Percentiles rank a stretch among this genome's conserved stretches.
Evolutionary conservation across 2,329 filamentous ascomycete genomes (phyloP).

Genomic region (Trichoderma atroviride): DNA sequence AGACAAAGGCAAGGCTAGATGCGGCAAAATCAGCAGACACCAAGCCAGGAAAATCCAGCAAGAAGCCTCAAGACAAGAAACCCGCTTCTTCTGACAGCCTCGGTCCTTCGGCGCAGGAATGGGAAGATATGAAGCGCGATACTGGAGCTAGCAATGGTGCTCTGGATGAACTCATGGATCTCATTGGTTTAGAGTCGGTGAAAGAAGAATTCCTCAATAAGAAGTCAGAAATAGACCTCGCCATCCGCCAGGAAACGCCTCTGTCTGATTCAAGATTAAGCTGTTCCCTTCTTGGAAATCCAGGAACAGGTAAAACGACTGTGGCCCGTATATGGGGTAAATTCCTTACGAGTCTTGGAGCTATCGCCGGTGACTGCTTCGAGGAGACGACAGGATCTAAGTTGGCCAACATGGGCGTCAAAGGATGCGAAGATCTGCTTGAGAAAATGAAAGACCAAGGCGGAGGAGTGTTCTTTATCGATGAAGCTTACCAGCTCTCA

Average conservation of each 20-base stretch:
- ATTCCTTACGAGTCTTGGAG: conserved; percentile 64
- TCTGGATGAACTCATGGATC: conserved; percentile 66
- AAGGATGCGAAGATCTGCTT: conserved; percentile 56
- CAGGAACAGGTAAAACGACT: conserved; percentile 80
- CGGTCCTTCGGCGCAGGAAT: conserved; percentile 53
- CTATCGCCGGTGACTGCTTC: conserved; percentile 62
- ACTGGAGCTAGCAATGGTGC: conserved; percentile 55
- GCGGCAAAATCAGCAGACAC: conserved; percentile 18
- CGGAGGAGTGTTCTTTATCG: conserved; percentile 74
- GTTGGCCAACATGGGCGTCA: conserved; percentile 64
- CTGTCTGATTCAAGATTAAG: conserved; percentile 63
- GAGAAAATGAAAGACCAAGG: conserved; percentile 55
- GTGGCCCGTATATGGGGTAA: conserved; percentile 71
- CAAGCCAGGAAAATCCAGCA: conserved; percentile 18
- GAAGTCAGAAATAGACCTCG: conserved; percentile 64
- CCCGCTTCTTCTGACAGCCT: neutral
- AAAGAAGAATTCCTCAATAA: conserved; percentile 65
- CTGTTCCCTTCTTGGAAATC: conserved; percentile 68
- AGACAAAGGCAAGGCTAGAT: conserved; percentile 33
- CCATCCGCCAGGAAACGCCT: conserved; percentile 57
- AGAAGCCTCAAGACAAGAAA: neutral
- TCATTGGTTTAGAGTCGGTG: conserved; percentile 72
- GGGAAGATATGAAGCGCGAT: conserved; percentile 61
- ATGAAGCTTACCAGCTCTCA: conserved; percentile 76
- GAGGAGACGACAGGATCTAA: conserved; percentile 69